These are phyloP conservation scores for Meredithiella fracta DNA, from an alignment of 2,329 filamentous ascomycete species.

Conservation along the genomic window DNA sequence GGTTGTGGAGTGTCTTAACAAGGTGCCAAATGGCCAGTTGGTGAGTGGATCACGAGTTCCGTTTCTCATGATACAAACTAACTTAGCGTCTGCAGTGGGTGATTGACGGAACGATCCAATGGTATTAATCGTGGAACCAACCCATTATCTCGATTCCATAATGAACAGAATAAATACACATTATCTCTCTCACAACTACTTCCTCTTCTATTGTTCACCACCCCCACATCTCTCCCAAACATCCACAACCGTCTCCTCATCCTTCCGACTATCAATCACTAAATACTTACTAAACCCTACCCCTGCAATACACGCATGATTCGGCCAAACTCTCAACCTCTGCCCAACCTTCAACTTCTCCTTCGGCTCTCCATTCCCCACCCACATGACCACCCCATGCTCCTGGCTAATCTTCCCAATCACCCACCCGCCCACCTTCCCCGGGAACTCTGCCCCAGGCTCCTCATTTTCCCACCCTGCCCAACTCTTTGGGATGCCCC, in stretches of 20 bases:
- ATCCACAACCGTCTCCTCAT: conserved; percentile 50
- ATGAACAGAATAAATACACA: background rate
- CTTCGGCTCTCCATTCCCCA: conserved; percentile 24
- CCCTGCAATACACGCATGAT: conserved; percentile 65
- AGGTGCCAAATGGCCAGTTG: conserved; percentile 76
- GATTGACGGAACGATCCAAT: background rate
- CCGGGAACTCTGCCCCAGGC: conserved; percentile 26
- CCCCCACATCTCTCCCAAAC: conserved; percentile 57
- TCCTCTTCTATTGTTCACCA: conserved; percentile 33
- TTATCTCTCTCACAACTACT: background rate
- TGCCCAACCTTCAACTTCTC: conserved; percentile 41
- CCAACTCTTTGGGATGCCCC: conserved; percentile 53
- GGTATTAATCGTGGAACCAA: background rate
- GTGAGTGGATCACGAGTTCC: conserved; percentile 22
- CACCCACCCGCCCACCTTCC: conserved; percentile 39
- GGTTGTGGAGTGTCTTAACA: conserved; percentile 55
- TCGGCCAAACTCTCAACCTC: conserved; percentile 57
- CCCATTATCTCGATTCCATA: background rate
- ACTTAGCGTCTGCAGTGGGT: conserved; percentile 1
- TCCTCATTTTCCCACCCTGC: conserved; percentile 20
- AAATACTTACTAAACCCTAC: conserved; percentile 58
- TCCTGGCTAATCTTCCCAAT: conserved; percentile 61
- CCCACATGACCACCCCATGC: conserved; percentile 55
- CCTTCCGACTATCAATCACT: conserved; percentile 45
- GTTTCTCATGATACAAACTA: background rate